phyloP scores from a whole-genome alignment of 2,329 filamentous ascomycete genomes.

The Ceratocystiopsis brevicomis region DNA sequence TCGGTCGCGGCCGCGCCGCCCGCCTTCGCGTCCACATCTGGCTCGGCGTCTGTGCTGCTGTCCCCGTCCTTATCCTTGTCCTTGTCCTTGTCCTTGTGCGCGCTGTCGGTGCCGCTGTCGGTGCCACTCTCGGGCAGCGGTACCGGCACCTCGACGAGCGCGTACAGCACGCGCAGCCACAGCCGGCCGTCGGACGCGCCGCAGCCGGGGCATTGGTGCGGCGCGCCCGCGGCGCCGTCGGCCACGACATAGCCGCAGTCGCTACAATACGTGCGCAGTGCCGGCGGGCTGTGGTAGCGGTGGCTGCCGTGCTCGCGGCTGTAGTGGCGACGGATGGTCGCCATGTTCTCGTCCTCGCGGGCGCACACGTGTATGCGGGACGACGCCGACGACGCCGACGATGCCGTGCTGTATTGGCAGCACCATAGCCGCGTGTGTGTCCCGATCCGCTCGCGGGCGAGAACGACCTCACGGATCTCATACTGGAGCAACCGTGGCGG shows the following conservation, averaged over 20 bases:
- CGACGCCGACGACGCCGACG: neutral
- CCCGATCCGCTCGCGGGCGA: slow-evolving; percentile 6
- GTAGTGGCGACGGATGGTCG: slow-evolving; percentile 9
- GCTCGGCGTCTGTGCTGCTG: no score
- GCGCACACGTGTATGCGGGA: slow-evolving; percentile 3
- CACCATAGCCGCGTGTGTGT: slow-evolving; percentile 5
- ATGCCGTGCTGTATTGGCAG: slow-evolving; percentile 6
- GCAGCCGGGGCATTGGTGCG: slow-evolving; percentile 3
- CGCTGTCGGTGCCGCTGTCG: no score
- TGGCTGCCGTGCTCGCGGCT: slow-evolving; percentile 9
- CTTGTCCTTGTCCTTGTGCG: no score
- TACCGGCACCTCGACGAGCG: slow-evolving; percentile 6
- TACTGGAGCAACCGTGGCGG: slow-evolving; percentile 1
- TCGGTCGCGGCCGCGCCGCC: no score
- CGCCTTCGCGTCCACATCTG: no score
- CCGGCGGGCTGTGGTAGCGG: slow-evolving; percentile 5
- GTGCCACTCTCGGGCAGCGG: neutral
- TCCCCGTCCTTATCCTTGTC: no score
- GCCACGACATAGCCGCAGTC: slow-evolving; percentile 1
- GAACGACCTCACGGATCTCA: slow-evolving; percentile 5
- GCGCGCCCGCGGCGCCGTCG: neutral
- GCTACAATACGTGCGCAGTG: slow-evolving; percentile 3
- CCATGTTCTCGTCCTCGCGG: slow-evolving; percentile 8
- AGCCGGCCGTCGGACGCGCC: neutral
- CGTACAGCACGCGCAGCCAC: slow-evolving; percentile 8